Evolutionary conservation across 345 rosid species (phyloP).

Genomic region (Hirschfeldia incana): DNA sequence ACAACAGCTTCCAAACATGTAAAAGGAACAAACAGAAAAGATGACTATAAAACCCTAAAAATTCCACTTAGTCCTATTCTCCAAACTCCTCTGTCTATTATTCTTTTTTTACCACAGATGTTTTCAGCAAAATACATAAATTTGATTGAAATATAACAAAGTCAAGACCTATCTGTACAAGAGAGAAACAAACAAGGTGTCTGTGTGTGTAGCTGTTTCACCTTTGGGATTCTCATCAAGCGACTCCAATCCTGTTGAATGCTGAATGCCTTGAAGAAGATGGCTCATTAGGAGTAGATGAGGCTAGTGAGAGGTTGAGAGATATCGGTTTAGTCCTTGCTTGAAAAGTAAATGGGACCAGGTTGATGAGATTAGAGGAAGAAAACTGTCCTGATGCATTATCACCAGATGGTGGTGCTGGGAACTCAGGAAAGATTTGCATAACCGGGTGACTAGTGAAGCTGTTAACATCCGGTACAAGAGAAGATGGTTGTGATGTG

Average conservation of each 20-base stretch:
- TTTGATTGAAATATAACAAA: slow-evolving; percentile 8
- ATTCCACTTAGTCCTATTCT: slow-evolving; percentile 1
- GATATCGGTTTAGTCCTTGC: slow-evolving; percentile 52
- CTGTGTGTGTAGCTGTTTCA: slow-evolving; percentile 11
- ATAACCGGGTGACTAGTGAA: slow-evolving; percentile 33
- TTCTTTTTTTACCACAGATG: slow-evolving; percentile 4
- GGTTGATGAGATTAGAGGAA: slow-evolving; percentile 18
- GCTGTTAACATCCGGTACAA: neutral
- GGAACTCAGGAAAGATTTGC: slow-evolving; percentile 39
- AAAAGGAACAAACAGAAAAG: slow-evolving; percentile 13
- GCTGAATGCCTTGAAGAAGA: slow-evolving; percentile 41
- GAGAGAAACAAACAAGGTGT: slow-evolving; percentile 32
- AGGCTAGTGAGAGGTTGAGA: slow-evolving; percentile 56
- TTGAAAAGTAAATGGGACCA: slow-evolving; percentile 22
- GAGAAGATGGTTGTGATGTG: slow-evolving; percentile 36
- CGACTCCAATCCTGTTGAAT: slow-evolving; percentile 57
- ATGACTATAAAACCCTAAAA: slow-evolving; percentile 17
- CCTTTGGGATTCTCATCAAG: slow-evolving; percentile 18
- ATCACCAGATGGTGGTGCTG: slow-evolving; percentile 28
- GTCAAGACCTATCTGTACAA: slow-evolving; percentile 37
- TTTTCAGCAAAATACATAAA: slow-evolving; percentile 26
- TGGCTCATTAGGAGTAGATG: slow-evolving; percentile 48
- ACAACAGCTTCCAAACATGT: slow-evolving; percentile 37
- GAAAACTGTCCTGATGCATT: slow-evolving; percentile 32
- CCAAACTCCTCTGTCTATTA: slow-evolving; percentile 31